Evolutionary conservation across 1,284 basidiomycete genomes (phyloP).

Genomic region (Porodaedalea pini): DNA sequence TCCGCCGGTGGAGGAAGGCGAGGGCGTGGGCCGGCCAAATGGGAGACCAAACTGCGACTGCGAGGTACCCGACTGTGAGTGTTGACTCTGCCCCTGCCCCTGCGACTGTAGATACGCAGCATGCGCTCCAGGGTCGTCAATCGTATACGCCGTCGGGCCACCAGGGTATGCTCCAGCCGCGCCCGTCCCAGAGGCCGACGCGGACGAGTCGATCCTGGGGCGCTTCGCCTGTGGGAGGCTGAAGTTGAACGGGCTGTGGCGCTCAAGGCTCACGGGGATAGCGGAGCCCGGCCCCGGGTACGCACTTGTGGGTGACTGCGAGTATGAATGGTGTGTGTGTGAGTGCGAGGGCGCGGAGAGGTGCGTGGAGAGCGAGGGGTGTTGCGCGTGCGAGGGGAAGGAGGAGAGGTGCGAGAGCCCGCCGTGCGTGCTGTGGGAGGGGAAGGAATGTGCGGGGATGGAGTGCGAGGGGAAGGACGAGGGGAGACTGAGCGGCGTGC

Average conservation of each 20-base stretch:
- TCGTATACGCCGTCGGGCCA: constrained; percentile 15
- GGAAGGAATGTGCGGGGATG: background rate
- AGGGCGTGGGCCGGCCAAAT: background rate
- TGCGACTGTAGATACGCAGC: constrained; percentile 10
- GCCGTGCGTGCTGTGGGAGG: background rate
- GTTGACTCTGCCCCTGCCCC: background rate
- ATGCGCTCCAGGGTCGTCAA: constrained; percentile 14
- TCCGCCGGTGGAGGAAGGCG: background rate
- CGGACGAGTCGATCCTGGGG: constrained; percentile 10
- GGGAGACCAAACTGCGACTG: background rate
- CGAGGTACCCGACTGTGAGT: background rate
- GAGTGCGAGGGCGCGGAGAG: background rate
- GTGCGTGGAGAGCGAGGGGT: constrained; percentile 3
- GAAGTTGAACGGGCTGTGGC: constrained; percentile 1
- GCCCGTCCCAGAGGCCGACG: background rate
- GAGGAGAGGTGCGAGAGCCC: constrained; percentile 4
- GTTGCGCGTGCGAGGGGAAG: background rate
- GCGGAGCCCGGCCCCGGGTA: constrained; percentile 1
- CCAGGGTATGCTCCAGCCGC: constrained; percentile 1
- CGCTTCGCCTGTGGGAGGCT: constrained; percentile 5
- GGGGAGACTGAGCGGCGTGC: background rate
- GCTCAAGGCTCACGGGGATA: constrained; percentile 18
- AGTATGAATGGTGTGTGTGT: constrained; percentile 1
- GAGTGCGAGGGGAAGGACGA: background rate
- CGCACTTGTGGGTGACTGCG: constrained; percentile 4